A percentile compares a stretch with the other conserved stretches of the same genome.
Evolutionary conservation across 192 early-diverging fungal genomes (phyloP).

Genomic region (Phycomyces nitens): DNA sequence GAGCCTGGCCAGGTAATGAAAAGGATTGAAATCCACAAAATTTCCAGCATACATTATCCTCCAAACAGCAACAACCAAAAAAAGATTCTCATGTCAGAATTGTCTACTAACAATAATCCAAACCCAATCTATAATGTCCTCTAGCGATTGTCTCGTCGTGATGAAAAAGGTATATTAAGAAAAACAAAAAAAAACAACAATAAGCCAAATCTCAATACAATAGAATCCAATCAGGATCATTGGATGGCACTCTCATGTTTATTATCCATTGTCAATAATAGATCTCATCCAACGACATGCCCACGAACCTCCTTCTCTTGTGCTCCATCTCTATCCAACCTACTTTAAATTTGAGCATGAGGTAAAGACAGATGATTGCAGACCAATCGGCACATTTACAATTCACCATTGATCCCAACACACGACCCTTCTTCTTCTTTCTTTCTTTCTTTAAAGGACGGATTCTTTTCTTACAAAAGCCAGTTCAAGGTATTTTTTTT

Average conservation of each 20-base stretch:
- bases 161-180: constrained; percentile 15
- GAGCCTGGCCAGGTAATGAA: background rate
- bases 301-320: constrained; percentile 54
- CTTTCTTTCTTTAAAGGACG: constrained; percentile 33
- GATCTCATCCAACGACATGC: constrained; percentile 47
- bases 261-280: constrained; percentile 18
- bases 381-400: too few relatives aligned
- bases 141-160: background rate
- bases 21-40: background rate
- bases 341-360: constrained; percentile 73
- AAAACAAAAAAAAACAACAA: background rate
- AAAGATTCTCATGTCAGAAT: too few relatives aligned
- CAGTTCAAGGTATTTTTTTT: constrained; percentile 45
- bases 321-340: constrained; percentile 63
- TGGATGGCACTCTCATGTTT: background rate
- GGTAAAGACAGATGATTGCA: too few relatives aligned
- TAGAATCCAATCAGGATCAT: background rate
- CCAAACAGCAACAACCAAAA: too few relatives aligned
- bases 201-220: too few relatives aligned
- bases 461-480: constrained; percentile 51
- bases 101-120: too few relatives aligned
- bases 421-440: background rate
- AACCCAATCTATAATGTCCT: too few relatives aligned
- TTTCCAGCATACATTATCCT: too few relatives aligned
- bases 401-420: too few relatives aligned